Evolutionary conservation across 2,329 filamentous ascomycete species (phyloP), one percentile per base, ranked within the genome.

Genomic region (Colletotrichum somersetense): DNA sequence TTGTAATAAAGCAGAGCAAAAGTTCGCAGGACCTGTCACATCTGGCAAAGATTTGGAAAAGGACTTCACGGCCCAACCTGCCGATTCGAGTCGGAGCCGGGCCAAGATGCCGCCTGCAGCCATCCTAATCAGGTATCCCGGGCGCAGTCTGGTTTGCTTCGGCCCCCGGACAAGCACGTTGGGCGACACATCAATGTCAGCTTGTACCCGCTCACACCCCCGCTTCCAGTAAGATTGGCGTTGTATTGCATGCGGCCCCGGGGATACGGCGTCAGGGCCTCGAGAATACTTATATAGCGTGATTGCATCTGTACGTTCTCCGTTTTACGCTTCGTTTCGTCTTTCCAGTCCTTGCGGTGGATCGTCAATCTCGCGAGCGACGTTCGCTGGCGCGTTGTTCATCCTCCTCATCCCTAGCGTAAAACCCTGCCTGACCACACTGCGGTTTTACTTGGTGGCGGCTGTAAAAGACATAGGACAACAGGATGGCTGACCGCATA

Each of bases 401-500:
- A 11, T n/a, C n/a, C 14, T 33, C 20, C 10, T 16, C 6, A 10
- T 33, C 50, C 26, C 16, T 30, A n/a, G 30, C 30, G 10, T 16
- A 4, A 2, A 0, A 3, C 6, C 23, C 23, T 23, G 16, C 5
- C 23, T 52, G 23, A 52, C 5, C 12, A 14, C 48, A 5, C n/a
- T 14, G 23, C 35, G 33, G 23, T 30, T 38, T 42, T 48, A 20
- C 20, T 14, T 30, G n/a, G 16, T 11, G 16, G 14, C 20, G 12
- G 3, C 30, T 52, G 11, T 23, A 6, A 2, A 42, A 3, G 6
- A 42, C 14, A 50, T 2, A 16, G 3, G 40, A 44, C 38, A 30
- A 8, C n/a, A 16, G 16, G 7, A 71, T 67, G 67, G 33, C 57
- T 35, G 63, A 62, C 20, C 63, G 38, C 14, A 38, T 38, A 14